phyloP scores from a whole-genome alignment of 192 early-diverging fungal genomes.

The Coemansia sp. region DNA sequence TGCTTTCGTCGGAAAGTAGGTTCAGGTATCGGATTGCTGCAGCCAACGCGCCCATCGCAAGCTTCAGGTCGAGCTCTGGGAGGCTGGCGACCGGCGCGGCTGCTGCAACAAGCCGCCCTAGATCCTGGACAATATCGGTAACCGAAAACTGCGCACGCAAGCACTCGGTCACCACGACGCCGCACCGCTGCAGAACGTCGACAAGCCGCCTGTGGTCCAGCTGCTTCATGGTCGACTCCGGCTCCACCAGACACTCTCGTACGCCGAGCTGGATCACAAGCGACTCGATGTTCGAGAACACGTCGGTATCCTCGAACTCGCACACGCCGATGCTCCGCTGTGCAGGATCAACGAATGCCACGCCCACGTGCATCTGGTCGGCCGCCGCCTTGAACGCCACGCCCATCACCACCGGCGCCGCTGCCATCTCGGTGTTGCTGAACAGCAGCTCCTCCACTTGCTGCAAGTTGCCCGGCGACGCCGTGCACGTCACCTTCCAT shows the following conservation, averaged over 20 bases:
- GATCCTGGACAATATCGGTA: conserved; percentile 83
- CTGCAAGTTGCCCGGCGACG: conserved; percentile 95
- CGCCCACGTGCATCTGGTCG: conserved; percentile 59
- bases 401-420: conserved; percentile 80
- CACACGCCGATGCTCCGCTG: conserved; percentile 73
- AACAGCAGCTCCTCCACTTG: conserved; percentile 91
- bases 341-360: conserved; percentile 87
- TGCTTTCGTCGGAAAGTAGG: conserved; percentile 73
- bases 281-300: conserved; percentile 92
- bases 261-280: conserved; percentile 89
- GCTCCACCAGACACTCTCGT: conserved; percentile 82
- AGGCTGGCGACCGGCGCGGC: conserved; percentile 63
- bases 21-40: conserved; percentile 46
- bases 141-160: conserved; percentile 61
- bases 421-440: conserved; percentile 63
- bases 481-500: conserved; percentile 61
- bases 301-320: conserved; percentile 92
- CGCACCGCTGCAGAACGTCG: conserved; percentile 71
- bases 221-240: conserved; percentile 57
- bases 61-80: conserved; percentile 58
- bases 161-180: conserved; percentile 68
- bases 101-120: conserved; percentile 72
- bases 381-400: conserved; percentile 55
- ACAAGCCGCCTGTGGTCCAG: conserved; percentile 71
- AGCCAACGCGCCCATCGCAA: conserved; percentile 29